Percentiles rank a stretch among this genome's conserved stretches.
Conservation (phyloP, 2,329 filamentous ascomycete species). For the Scytalidium sp. region DNA sequence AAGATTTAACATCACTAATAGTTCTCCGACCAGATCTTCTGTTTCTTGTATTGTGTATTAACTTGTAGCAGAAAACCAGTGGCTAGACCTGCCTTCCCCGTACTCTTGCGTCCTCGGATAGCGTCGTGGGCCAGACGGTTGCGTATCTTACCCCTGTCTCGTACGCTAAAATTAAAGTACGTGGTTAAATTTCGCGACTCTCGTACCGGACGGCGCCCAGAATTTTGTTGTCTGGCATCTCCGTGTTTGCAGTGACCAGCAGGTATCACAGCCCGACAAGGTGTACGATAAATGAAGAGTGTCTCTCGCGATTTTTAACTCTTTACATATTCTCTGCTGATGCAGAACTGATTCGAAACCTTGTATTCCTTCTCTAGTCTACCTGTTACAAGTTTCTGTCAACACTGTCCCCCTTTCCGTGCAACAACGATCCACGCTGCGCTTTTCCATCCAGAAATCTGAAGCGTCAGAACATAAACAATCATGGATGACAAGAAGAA, state of each 20-base stretch:
- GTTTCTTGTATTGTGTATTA: too few species aligned
- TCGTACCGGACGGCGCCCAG: not conserved
- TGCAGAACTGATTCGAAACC: not conserved
- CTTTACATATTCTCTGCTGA: not conserved
- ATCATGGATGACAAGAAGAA: conserved; percentile 88
- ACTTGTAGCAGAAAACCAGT: too few species aligned
- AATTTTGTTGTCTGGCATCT: not conserved
- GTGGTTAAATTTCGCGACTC: not conserved
- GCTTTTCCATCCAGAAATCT: not conserved
- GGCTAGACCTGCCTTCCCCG: too few species aligned
- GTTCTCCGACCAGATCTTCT: too few species aligned
- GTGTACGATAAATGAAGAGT: not conserved
- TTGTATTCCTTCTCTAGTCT: not conserved
- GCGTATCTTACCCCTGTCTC: not conserved
- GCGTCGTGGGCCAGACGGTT: not conserved
- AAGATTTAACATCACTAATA: too few species aligned
- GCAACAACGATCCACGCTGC: not conserved
- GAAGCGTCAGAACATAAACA: conserved; percentile 12
- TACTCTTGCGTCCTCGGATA: not conserved
- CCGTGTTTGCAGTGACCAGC: not conserved
- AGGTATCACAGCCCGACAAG: not conserved
- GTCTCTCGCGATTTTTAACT: not conserved
- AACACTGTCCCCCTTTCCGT: not conserved
- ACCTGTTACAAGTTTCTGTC: not conserved
- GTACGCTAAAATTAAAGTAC: not conserved